A percentile compares a stretch with the other conserved stretches of the same genome.
Conservation (phyloP, 2,329 filamentous ascomycete species). For the Whalleya microplaca region DNA sequence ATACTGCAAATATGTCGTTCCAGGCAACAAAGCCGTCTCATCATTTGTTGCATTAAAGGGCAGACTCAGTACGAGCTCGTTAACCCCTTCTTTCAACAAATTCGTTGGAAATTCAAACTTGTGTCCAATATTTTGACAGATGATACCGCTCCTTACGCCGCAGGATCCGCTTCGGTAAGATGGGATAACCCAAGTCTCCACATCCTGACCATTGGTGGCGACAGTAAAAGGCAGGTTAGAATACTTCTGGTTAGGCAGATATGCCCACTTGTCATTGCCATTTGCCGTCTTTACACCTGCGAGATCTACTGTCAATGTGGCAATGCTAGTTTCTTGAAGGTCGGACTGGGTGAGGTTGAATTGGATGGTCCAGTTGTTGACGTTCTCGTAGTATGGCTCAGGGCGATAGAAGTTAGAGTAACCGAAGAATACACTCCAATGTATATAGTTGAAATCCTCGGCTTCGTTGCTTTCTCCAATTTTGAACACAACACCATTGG, state of each 20-base stretch:
- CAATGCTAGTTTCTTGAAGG: constrained; percentile 47
- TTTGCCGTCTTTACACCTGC: constrained; percentile 64
- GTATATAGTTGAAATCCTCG: constrained; percentile 62
- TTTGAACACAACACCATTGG: constrained; percentile 58
- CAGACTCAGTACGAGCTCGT: constrained; percentile 58
- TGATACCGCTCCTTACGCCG: constrained; percentile 59
- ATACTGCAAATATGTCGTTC: constrained; percentile 64
- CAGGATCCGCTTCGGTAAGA: constrained; percentile 61
- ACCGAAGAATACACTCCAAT: constrained; percentile 65
- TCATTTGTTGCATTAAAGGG: constrained; percentile 61
- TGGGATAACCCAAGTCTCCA: constrained; percentile 60
- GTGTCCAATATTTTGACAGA: constrained; percentile 62
- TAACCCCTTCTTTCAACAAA: constrained; percentile 52
- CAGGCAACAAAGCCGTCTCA: constrained; percentile 58
- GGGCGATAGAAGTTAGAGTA: constrained; percentile 51
- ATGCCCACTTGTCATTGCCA: constrained; percentile 60
- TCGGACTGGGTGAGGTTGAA: constrained; percentile 51
- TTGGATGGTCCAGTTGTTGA: constrained; percentile 63
- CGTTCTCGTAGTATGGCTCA: constrained; percentile 46
- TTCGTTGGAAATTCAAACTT: constrained; percentile 59
- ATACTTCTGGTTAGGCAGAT: constrained; percentile 54
- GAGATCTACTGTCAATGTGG: constrained; percentile 64
- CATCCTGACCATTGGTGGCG: constrained; percentile 41
- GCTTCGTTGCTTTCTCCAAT: constrained; percentile 54
- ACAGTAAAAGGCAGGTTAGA: constrained; percentile 55